Percentiles rank a stretch among this genome's conserved stretches.
These are phyloP conservation scores for Rhododendron ovatum DNA, from an alignment of 148 eudicot genomes.

Conservation along the genomic window DNA sequence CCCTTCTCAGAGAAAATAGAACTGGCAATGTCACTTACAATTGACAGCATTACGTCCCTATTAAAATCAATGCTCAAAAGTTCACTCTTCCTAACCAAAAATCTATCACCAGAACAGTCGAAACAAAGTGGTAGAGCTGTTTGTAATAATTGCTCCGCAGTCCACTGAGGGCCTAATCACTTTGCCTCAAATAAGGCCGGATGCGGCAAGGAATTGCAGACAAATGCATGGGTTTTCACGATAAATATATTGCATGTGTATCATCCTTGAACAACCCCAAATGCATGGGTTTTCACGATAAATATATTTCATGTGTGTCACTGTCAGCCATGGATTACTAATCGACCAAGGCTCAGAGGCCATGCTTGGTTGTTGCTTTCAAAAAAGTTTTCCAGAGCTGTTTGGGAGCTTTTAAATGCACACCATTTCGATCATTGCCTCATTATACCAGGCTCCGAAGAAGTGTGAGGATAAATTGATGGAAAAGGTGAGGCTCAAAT, in stretches of 20 bases:
- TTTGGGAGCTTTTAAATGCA: background rate
- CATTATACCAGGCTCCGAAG: background rate
- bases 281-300: background rate
- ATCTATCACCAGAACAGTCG: constrained; percentile 57
- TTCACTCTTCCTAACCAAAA: constrained; percentile 45
- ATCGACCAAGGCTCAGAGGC: background rate
- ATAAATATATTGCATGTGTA: too few relatives aligned
- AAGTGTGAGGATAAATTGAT: background rate
- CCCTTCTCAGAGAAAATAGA: constrained; percentile 68
- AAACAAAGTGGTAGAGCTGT: constrained; percentile 56
- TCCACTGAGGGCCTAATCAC: constrained; percentile 54
- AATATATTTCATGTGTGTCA: background rate
- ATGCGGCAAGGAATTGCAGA: constrained; percentile 35
- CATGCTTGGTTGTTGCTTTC: background rate
- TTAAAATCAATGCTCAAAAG: constrained; percentile 47
- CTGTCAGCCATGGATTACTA: background rate
- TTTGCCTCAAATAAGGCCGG: constrained; percentile 51
- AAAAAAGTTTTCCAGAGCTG: background rate
- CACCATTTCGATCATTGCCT: background rate
- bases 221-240: constrained; percentile 14
- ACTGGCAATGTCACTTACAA: constrained; percentile 59
- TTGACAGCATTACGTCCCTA: constrained; percentile 50
- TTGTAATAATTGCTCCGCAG: constrained; percentile 64
- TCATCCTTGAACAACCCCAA: background rate
- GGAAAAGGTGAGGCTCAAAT: background rate